Conservation (phyloP, 352 stramenopile species). For the Paralagenidium karlingii region DNA sequence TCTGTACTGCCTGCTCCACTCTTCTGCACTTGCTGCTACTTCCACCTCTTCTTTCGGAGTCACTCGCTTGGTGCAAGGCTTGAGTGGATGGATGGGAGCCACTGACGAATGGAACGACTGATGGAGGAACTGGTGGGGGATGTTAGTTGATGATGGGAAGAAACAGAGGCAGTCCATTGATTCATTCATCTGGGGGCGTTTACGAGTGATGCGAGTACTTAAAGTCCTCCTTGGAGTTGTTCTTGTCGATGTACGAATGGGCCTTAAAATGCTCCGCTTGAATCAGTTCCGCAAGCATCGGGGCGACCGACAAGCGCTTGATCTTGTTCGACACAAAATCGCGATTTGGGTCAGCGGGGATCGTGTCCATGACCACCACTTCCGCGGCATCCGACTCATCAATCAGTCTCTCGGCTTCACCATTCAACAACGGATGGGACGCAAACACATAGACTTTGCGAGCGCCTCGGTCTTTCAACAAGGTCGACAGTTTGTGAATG, state of each 20-base stretch:
- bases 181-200: background rate
- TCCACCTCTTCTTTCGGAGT: too few species aligned
- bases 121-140: too few species aligned
- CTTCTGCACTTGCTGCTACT: too few species aligned
- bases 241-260: slow-evolving; percentile 82
- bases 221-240: slow-evolving; percentile 74
- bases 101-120: too few species aligned
- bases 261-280: slow-evolving; percentile 86
- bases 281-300: slow-evolving; percentile 84
- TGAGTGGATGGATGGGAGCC: too few species aligned
- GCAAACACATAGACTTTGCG: slow-evolving; percentile 85
- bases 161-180: too few species aligned
- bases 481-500: slow-evolving; percentile 67
- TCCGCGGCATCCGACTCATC: slow-evolving; percentile 69
- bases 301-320: slow-evolving; percentile 78
- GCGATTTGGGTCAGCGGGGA: slow-evolving; percentile 39
- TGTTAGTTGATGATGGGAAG: too few species aligned
- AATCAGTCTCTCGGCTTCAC: slow-evolving; percentile 77
- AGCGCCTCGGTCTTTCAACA: slow-evolving; percentile 71
- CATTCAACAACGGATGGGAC: slow-evolving; percentile 83
- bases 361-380: slow-evolving; percentile 87
- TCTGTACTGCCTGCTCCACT: too few species aligned
- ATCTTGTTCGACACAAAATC: slow-evolving; percentile 70
- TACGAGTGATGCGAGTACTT: slow-evolving; percentile 81
- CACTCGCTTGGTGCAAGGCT: too few species aligned